Base-by-base conservation (phyloP, 2,329 filamentous ascomycete genomes). In the Aspergillus eucalypticola region DNA sequence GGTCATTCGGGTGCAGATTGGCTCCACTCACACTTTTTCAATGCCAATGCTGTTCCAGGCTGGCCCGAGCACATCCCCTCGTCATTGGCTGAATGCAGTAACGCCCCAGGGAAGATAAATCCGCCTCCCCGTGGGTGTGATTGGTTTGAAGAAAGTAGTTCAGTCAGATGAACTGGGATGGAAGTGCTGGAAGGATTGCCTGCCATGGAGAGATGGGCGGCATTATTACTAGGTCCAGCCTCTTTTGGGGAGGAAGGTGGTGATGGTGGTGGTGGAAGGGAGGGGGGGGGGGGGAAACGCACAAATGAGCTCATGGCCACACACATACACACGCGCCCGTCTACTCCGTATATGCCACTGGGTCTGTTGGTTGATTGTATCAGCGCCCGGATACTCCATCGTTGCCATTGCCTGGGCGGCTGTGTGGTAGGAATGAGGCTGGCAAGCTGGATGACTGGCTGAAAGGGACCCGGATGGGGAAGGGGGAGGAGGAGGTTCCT, bases 101-200 rank as follows among this genome's bases (percentile, higher is more conserved):
- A 29, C n/a, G 35, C 56, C 25, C 25, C 56, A 52, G 46, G 56
- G 56, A 58, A 39, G 56, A 58, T 53, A 52, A 50, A 53, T 58
- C 56, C 56, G 38, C 48, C 35, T 35, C 32, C 39, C 46, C 17
- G 46, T 58, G 48, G 39, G 53, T 58, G 5, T 54, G 38, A 54
- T 58, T 58, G 56, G 56, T 17, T 29, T 10, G 8, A 29, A 11
- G 27, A 29, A 29, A 11, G 46, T 25, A 50, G 46, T 32, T 27
- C 32, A 35, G 32, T 35, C 32, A 35, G 32, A 35, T 35, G 32
- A 50, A 29, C 46, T 50, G 46, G 29, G 39, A 23, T 27, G 39
- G 53, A 27, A 55, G 15, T 25, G 23, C 39, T 52, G 42, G 25
- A 52, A 35, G 32, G 32, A 35, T 27, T 27, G 25, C 25, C 25